Percentiles rank a stretch among this genome's conserved stretches.
Evolutionary conservation across 2,329 filamentous ascomycete genomes (phyloP).

Genomic region (Cytospora piceae): DNA sequence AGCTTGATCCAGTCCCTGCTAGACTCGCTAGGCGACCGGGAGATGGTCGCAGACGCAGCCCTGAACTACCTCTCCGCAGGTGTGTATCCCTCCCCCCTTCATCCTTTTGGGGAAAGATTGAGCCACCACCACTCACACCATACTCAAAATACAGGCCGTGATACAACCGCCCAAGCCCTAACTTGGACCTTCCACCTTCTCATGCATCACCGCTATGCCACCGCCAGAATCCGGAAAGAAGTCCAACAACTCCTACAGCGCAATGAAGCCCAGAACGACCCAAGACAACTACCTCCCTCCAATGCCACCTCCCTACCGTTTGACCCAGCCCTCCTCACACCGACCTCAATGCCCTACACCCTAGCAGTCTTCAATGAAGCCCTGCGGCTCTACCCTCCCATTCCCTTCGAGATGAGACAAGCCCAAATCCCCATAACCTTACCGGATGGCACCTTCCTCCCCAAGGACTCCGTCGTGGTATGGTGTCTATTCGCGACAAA

Average conservation of each 20-base stretch:
- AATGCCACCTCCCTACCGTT: slow-evolving; percentile 18
- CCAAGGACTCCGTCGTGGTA: slow-evolving; percentile 56
- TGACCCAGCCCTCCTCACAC: slow-evolving; percentile 44
- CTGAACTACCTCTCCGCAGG: slow-evolving; percentile 68
- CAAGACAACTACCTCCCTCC: slow-evolving; percentile 21
- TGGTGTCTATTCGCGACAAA: slow-evolving; percentile 71
- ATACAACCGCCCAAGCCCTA: slow-evolving; percentile 67
- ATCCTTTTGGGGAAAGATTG: not conserved
- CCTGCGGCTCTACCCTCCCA: slow-evolving; percentile 64
- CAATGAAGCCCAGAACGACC: slow-evolving; percentile 28
- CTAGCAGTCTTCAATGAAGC: slow-evolving; percentile 66
- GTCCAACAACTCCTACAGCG: slow-evolving; percentile 37
- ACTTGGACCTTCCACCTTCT: slow-evolving; percentile 68
- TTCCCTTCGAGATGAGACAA: slow-evolving; percentile 70
- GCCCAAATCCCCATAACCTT: slow-evolving; percentile 54
- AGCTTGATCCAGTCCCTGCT: slow-evolving; percentile 65
- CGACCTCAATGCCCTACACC: slow-evolving; percentile 56
- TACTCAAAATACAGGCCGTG: slow-evolving; percentile 48
- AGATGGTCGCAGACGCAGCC: slow-evolving; percentile 65
- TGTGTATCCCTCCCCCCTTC: slow-evolving; percentile 26
- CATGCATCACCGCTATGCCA: slow-evolving; percentile 51
- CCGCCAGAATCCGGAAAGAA: slow-evolving; percentile 49
- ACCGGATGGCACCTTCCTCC: slow-evolving; percentile 64
- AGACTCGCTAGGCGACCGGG: slow-evolving; percentile 56
- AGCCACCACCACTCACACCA: not conserved